These are phyloP conservation scores for Lactarius pseudohatsudake DNA, from an alignment of 768 basidiomycete species.

Conservation along the genomic window DNA sequence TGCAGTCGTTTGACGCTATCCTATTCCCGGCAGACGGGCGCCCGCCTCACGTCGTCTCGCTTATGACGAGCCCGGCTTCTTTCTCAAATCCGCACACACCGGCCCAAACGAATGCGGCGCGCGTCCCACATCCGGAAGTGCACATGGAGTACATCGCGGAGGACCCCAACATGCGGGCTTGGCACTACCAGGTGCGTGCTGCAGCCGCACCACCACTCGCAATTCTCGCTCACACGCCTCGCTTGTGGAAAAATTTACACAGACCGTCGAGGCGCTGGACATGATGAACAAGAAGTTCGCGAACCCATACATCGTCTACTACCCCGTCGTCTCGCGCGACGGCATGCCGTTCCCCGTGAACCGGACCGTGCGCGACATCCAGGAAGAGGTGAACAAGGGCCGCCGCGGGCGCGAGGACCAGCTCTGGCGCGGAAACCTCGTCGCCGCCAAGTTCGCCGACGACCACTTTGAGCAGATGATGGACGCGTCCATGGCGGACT, in stretches of 20 bases:
- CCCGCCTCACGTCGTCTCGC: slow-evolving; percentile 65
- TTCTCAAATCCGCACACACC: slow-evolving; percentile 27
- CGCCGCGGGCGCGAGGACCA: slow-evolving; percentile 52
- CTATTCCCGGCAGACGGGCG: slow-evolving; percentile 81
- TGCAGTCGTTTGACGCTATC: slow-evolving; percentile 65
- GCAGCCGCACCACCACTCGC: slow-evolving; percentile 10
- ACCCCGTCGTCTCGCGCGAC: slow-evolving; percentile 71
- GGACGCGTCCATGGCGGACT: slow-evolving; percentile 80
- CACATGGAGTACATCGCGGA: slow-evolving; percentile 87
- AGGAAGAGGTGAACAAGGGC: slow-evolving; percentile 43
- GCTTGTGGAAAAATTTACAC: slow-evolving; percentile 33
- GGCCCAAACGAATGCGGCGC: slow-evolving; percentile 40
- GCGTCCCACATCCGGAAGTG: slow-evolving; percentile 80
- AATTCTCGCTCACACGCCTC: neutral
- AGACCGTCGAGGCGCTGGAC: slow-evolving; percentile 75
- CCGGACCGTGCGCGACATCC: slow-evolving; percentile 72
- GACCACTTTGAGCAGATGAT: slow-evolving; percentile 53
- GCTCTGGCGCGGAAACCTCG: slow-evolving; percentile 80
- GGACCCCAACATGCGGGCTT: slow-evolving; percentile 61
- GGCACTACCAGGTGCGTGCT: slow-evolving; percentile 65
- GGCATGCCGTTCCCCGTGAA: slow-evolving; percentile 83
- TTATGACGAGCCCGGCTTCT: slow-evolving; percentile 65
- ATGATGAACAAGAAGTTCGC: slow-evolving; percentile 79
- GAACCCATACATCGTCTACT: slow-evolving; percentile 80
- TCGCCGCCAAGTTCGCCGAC: slow-evolving; percentile 68